Evolutionary conservation across 352 stramenopile genomes (phyloP).

Genomic region (Globisporangium lucens): DNA sequence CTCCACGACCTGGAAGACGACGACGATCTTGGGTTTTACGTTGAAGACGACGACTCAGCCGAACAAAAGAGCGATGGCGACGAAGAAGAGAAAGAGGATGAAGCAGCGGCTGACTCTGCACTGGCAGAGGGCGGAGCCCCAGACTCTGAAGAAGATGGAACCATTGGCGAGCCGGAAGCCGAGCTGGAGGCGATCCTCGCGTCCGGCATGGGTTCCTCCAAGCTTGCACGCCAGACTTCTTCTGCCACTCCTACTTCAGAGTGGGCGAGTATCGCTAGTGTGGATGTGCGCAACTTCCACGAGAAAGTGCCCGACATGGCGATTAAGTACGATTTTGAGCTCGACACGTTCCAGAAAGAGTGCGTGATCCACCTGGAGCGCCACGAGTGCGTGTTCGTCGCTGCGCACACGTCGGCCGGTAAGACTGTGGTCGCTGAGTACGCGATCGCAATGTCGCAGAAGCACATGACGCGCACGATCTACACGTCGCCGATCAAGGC

Average conservation of each 20-base stretch:
- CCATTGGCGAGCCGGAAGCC: constrained; percentile 35
- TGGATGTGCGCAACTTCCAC: constrained; percentile 82
- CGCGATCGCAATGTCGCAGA: constrained; percentile 93
- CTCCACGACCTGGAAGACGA: constrained; percentile 69
- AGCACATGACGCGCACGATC: constrained; percentile 90
- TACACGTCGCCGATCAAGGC: constrained; percentile 99
- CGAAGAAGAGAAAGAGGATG: constrained; percentile 2
- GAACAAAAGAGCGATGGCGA: constrained; percentile 8
- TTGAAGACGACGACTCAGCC: constrained; percentile 34
- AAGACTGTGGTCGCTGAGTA: constrained; percentile 99
- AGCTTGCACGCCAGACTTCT: constrained; percentile 16
- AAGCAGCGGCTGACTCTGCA: neutral
- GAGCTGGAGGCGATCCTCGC: constrained; percentile 54
- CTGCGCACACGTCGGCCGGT: constrained; percentile 95
- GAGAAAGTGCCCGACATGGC: constrained; percentile 81
- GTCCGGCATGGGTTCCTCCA: constrained; percentile 4
- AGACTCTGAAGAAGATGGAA: neutral
- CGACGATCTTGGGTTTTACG: constrained; percentile 57
- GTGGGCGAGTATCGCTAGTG: constrained; percentile 67
- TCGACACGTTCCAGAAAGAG: constrained; percentile 98
- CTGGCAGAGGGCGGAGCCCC: neutral
- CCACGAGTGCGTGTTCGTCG: constrained; percentile 95
- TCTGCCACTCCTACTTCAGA: constrained; percentile 32
- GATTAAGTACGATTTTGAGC: constrained; percentile 78
- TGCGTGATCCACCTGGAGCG: constrained; percentile 93